Evolutionary conservation across 306 rosid species (phyloP).

Genomic region (Mimosa pudica): DNA sequence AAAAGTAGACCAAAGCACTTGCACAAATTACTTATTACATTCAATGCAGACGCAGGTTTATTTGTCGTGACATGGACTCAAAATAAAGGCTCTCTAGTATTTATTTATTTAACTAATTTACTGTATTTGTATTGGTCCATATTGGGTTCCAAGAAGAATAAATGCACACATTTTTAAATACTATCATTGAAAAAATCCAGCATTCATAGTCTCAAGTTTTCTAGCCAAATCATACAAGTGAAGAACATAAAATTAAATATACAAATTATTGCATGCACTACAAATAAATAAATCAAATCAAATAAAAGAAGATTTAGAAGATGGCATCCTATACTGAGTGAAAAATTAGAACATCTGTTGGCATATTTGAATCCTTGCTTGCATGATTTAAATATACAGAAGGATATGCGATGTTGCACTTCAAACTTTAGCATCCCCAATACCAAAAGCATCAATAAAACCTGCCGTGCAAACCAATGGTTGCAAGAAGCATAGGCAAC

Average conservation of each 20-base stretch:
- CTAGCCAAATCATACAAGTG: not conserved
- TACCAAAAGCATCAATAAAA: constrained; percentile 17
- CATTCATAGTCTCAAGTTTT: not conserved
- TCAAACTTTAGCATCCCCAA: not conserved
- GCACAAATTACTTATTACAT: not conserved
- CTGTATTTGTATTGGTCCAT: not conserved
- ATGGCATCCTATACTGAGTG: not conserved
- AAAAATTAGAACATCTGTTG: not conserved
- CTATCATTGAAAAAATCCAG: not conserved
- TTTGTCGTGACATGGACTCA: not conserved
- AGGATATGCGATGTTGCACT: not conserved
- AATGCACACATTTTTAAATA: not conserved
- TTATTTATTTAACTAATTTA: not conserved
- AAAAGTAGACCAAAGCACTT: not conserved
- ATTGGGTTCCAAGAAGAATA: not conserved
- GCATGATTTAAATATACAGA: not conserved
- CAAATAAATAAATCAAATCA: not conserved
- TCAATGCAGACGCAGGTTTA: not conserved
- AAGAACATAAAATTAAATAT: not conserved
- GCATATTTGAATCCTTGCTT: not conserved
- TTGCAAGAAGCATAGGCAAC: constrained; percentile 12
- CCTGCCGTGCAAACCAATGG: not conserved
- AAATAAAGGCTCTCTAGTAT: not conserved
- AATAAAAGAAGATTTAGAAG: not conserved
- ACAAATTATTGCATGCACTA: constrained; percentile 14